Conservation (phyloP, 768 basidiomycete species). For the Pisolithus orientalis region DNA sequence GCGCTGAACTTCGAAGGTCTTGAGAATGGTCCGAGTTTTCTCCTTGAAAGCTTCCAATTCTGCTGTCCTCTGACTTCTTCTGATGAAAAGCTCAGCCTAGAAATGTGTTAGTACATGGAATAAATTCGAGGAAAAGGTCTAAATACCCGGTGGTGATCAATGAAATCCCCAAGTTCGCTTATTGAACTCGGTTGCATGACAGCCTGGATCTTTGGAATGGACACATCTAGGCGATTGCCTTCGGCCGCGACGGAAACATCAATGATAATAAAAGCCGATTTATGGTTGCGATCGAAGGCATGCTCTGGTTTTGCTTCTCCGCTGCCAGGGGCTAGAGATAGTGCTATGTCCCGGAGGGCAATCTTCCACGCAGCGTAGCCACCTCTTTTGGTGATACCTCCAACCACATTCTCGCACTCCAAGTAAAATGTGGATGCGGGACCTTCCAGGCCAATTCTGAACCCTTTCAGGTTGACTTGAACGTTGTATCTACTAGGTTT, state of each 20-base stretch:
- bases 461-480: constrained; percentile 67
- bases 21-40: constrained; percentile 67
- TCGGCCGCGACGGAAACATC: constrained; percentile 53
- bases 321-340: constrained; percentile 73
- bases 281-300: constrained; percentile 51
- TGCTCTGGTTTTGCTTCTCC: constrained; percentile 28
- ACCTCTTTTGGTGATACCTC: constrained; percentile 43
- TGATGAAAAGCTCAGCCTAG: constrained; percentile 67
- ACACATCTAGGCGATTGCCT: constrained; percentile 39
- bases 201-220: constrained; percentile 76
- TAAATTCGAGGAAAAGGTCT: background rate
- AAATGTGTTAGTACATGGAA: constrained; percentile 11
- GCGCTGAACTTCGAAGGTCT: constrained; percentile 64
- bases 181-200: constrained; percentile 94
- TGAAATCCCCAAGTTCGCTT: constrained; percentile 82
- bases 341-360: constrained; percentile 63
- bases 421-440: constrained; percentile 65
- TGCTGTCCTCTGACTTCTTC: constrained; percentile 66
- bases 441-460: constrained; percentile 74
- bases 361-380: constrained; percentile 57
- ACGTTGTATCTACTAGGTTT: constrained; percentile 35
- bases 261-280: constrained; percentile 79
- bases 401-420: constrained; percentile 70
- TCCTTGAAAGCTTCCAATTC: constrained; percentile 83
- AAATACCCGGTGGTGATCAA: constrained; percentile 75